A percentile compares a stretch with the other conserved stretches of the same genome.
Evolutionary conservation across 768 basidiomycete species (phyloP).

Genomic region (Kwoniella heveanensis): DNA sequence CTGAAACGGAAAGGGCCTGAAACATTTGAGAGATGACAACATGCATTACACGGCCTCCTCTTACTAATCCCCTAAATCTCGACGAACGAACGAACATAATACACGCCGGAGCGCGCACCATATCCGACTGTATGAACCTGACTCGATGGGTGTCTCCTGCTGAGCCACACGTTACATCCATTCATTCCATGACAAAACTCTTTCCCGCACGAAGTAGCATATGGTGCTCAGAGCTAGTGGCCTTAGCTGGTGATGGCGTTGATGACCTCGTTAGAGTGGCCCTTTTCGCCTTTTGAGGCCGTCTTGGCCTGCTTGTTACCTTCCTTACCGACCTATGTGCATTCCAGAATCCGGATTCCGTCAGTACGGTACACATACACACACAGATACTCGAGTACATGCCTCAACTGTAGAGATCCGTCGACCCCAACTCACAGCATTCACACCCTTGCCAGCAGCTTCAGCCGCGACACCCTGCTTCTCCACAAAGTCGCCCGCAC

Average conservation of each 20-base stretch:
- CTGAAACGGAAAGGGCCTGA: no score
- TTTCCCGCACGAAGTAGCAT: no score
- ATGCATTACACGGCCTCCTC: conserved; percentile 17
- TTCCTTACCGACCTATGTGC: conserved; percentile 18
- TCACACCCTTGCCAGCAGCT: conserved; percentile 12
- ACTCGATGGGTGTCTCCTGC: no score
- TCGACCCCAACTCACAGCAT: conserved; percentile 12
- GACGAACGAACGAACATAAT: neutral
- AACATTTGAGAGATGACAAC: conserved; percentile 2
- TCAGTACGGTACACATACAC: neutral
- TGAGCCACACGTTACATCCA: no score
- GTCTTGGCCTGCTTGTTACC: conserved; percentile 10
- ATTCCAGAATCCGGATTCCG: neutral
- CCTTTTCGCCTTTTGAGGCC: conserved; percentile 10
- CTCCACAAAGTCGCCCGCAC: conserved; percentile 11
- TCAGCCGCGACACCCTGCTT: conserved; percentile 19
- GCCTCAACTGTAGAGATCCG: neutral
- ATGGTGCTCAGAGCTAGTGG: no score
- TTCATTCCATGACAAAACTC: no score
- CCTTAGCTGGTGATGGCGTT: conserved; percentile 18
- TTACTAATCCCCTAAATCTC: neutral
- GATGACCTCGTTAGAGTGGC: conserved; percentile 8
- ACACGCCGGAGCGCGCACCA: no score
- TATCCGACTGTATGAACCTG: neutral
- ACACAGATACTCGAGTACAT: no score